Evolutionary conservation across 805 yeast species (phyloP).

Genomic region (Metschnikowia matae): DNA sequence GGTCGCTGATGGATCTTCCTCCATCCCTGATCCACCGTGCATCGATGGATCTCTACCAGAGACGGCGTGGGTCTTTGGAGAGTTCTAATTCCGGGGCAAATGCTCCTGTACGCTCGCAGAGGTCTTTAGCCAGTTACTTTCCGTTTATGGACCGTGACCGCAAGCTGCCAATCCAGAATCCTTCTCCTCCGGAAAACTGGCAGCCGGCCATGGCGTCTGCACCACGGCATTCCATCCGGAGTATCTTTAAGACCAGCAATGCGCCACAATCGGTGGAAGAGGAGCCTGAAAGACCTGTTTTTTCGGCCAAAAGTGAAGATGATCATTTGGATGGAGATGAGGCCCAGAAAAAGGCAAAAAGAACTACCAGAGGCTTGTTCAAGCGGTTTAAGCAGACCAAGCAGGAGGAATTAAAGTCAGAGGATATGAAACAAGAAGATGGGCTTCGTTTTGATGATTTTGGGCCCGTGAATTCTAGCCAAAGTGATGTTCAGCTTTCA

Average conservation of each 20-base stretch:
- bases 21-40: conserved; percentile 27
- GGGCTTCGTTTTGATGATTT: background rate
- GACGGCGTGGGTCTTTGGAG: conserved; percentile 29
- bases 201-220: conserved; percentile 12
- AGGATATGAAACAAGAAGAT: conserved; percentile 13
- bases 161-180: conserved; percentile 9
- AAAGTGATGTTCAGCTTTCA: background rate
- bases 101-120: conserved; percentile 11
- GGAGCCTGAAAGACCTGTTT: background rate
- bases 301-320: background rate
- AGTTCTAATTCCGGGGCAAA: conserved; percentile 21
- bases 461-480: background rate
- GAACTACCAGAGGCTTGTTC: conserved; percentile 26
- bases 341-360: conserved; percentile 22
- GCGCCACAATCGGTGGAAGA: background rate
- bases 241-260: conserved; percentile 27
- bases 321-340: conserved; percentile 5
- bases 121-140: conserved; percentile 35
- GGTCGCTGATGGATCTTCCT: conserved; percentile 37
- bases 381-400: conserved; percentile 32
- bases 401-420: conserved; percentile 12
- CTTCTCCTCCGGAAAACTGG: conserved; percentile 1
- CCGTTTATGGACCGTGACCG: conserved; percentile 30
- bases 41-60: conserved; percentile 31
- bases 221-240: conserved; percentile 31